phyloP scores from a whole-genome alignment of 805 yeast species.

The Citeromyces nyonsensis region DNA sequence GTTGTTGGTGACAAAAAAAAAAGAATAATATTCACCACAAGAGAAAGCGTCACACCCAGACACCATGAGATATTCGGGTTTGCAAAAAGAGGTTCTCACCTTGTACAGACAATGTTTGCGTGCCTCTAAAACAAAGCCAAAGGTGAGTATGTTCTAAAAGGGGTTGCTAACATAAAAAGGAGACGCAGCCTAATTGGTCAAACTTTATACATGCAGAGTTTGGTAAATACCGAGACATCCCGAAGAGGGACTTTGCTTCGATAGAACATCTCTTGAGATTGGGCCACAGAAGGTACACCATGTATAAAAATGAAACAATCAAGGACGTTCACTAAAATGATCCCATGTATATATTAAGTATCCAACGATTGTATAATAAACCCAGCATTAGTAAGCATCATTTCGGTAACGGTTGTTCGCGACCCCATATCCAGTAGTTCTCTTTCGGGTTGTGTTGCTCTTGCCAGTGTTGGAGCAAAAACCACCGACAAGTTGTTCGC shows the following conservation, averaged over 20 bases:
- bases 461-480: constrained; percentile 83
- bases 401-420: constrained; percentile 66
- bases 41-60: too few relatives aligned
- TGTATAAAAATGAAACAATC: constrained; percentile 56
- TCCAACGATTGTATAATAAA: constrained; percentile 4
- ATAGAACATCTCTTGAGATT: constrained; percentile 71
- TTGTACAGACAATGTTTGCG: constrained; percentile 32
- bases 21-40: too few relatives aligned
- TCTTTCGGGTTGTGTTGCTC: constrained; percentile 51
- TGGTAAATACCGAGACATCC: constrained; percentile 32
- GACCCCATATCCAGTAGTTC: constrained; percentile 79
- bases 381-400: constrained; percentile 36
- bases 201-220: constrained; percentile 36
- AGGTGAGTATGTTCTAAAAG: constrained; percentile 9
- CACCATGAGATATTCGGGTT: constrained; percentile 17
- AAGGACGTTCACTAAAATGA: constrained; percentile 36
- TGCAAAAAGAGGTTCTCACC: constrained; percentile 35
- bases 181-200: constrained; percentile 15
- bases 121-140: constrained; percentile 27
- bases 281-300: constrained; percentile 59
- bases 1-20: too few relatives aligned
- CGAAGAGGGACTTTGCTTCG: constrained; percentile 70
- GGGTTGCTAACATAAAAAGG: constrained; percentile 6
- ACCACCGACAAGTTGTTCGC: constrained; percentile 75
- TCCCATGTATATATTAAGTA: neutral